Base-by-base conservation (phyloP, 176 grass and related monocot genomes). In the Neostapfia colusana region DNA sequence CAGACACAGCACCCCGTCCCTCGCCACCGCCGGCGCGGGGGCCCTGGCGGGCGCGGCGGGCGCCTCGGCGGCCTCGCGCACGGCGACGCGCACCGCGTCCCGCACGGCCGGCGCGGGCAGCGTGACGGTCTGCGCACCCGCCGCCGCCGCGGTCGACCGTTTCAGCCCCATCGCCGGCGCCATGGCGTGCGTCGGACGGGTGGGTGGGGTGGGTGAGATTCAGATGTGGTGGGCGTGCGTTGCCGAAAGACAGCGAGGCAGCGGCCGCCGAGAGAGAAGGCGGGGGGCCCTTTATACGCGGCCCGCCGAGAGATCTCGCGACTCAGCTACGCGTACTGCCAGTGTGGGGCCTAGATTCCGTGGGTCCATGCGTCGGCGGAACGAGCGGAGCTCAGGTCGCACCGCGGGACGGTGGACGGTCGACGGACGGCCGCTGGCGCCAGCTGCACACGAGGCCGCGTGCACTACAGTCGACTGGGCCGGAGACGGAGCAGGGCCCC, bases 121-220 rank as follows among this genome's bases (percentile, higher is more conserved):
- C 63, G 79, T 69, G 4, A 84, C 50, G 63, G 84, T 80, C 79
- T 88, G 95, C 77, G 75, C 87, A 45, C 77, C 87, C 78, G 81
- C 74, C 48, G 91, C 78, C 58, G 61, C 44, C 21, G 90, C 93
- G 31, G 78, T 31, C 36, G 90, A 57, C 45, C 80, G 88, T 85
- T 93, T 93, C 70, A 90, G 61, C 78, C 86, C 86, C 91, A 98
- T 98, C 76, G 81, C 90, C 76, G 86, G 70, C 82, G 86, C 86
- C 86, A 88, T 84, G 86, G 70, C 76, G 83, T 80, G 79, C 81
- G 74, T 76, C 34, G 77, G 78, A 53, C 42, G 54, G 42, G 72
- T 12, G 1, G 9, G 14, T 34, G 5, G 37, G 80, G 71, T 34
- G 76, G 70, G 65, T 82, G 65, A 84, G 73, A 79, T 76, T 77